Base-by-base conservation (phyloP, 1,284 basidiomycete species). In the Trametes pubescens region DNA sequence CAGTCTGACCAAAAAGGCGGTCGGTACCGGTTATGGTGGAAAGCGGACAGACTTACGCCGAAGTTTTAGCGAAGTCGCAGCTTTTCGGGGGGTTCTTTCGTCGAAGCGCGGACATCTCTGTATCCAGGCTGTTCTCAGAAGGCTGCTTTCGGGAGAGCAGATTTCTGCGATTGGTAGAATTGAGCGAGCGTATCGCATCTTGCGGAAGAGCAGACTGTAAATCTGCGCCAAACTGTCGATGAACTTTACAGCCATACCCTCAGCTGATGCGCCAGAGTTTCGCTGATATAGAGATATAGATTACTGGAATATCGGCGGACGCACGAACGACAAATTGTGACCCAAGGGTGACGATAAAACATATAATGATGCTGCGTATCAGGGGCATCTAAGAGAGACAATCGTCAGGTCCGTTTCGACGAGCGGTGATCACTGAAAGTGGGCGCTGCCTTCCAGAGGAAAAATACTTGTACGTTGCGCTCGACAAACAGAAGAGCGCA, bases 401-500 rank as follows among this genome's bases (percentile, higher is more conserved):
- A n/a, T n/a, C n/a, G n/a, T n/a, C n/a, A n/a, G 44, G n/a, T 9
- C 4, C 32, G 13, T 24, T 24, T 53, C 21, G 13, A 18, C 9
- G 22, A 35, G 54, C 54, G 54, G 46, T 14, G 54, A 55, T 55
- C 54, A 24, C 16, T 14, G 40, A 22, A 14, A 8, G 54, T 40
- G 43, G 22, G 18, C 4, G 37, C 44, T 38, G 53, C 22, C 3
- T n/a, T 7, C 26, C 24, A 18, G 9, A 8, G 53, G 4, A 32
- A 11, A 44, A 10, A 40, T 1, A 6, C 14, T 43, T 10, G 53
- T 55, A 55, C 54, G 54, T 55, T 16, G 14, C 10, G 16, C 9
- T 46, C 54, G 54, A 57, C 55, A 57, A 57, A 57, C 11, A 57
- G 55, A 48, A 47, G 43, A 34, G 53, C n/a, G 1, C 21, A 56